Percentiles rank a stretch among this genome's conserved stretches.
Conservation (phyloP, 1,139 yeast species). For the Pneumocystis canis region DNA sequence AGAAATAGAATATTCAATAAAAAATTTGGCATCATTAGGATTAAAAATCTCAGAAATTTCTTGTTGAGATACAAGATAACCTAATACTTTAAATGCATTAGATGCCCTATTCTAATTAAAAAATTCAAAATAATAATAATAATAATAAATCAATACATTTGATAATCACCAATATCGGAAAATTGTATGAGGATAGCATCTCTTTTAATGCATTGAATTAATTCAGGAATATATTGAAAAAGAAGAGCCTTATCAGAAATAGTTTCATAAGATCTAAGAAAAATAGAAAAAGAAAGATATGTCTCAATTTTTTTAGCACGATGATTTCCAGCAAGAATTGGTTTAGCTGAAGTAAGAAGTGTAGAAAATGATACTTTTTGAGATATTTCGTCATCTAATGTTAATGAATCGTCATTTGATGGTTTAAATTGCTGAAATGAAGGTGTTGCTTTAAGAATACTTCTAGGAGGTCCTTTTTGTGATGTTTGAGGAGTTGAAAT, state of each 20-base stretch:
- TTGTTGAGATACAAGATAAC: slow-evolving; percentile 11
- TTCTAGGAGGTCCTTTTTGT: slow-evolving; percentile 3
- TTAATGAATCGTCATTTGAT: background rate
- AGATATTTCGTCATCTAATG: background rate
- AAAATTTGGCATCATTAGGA: slow-evolving; percentile 7
- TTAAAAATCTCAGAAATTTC: slow-evolving; percentile 11
- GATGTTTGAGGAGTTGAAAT: background rate
- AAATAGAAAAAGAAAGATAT: slow-evolving; percentile 4
- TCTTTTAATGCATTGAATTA: slow-evolving; percentile 12
- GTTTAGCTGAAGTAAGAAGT: slow-evolving; percentile 3
- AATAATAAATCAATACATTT: background rate
- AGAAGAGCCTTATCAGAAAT: slow-evolving; percentile 4
- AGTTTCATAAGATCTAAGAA: slow-evolving; percentile 5
- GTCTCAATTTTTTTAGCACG: slow-evolving; percentile 8
- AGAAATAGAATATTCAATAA: slow-evolving; percentile 11
- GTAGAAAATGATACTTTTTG: background rate
- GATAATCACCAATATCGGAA: background rate
- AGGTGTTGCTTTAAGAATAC: slow-evolving; percentile 4
- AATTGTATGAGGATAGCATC: slow-evolving; percentile 10
- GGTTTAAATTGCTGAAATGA: slow-evolving; percentile 5
- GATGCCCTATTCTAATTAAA: slow-evolving; percentile 9
- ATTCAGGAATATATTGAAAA: slow-evolving; percentile 5
- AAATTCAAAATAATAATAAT: slow-evolving; percentile 4
- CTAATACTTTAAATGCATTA: slow-evolving; percentile 13
- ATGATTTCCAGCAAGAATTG: slow-evolving; percentile 3